These are phyloP conservation scores for Phaffomyces thermotolerans DNA, from an alignment of 805 yeast genomes.

Conservation along the genomic window DNA sequence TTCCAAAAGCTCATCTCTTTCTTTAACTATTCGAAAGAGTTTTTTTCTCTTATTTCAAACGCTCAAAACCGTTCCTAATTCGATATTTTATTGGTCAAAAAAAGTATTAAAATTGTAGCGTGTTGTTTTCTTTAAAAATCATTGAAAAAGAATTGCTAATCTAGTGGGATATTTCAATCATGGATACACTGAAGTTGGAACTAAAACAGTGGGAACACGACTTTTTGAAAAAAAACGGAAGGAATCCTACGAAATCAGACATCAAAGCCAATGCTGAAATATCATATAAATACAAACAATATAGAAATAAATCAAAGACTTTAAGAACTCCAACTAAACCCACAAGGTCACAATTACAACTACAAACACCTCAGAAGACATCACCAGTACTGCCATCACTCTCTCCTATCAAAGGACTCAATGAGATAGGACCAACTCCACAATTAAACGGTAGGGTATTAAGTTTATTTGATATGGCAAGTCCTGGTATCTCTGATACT, in stretches of 20 bases:
- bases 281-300: conserved; percentile 20
- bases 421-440: conserved; percentile 79
- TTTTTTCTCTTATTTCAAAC: background rate
- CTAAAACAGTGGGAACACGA: conserved; percentile 51
- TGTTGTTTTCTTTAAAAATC: background rate
- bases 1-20: background rate
- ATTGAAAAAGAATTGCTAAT: background rate
- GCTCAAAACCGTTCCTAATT: background rate
- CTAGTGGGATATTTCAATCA: background rate
- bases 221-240: conserved; percentile 31
- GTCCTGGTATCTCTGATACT: conserved; percentile 14
- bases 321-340: background rate
- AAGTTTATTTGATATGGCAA: conserved; percentile 52
- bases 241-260: conserved; percentile 43
- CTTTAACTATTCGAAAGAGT: background rate
- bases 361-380: conserved; percentile 19
- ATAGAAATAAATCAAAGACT: conserved; percentile 3
- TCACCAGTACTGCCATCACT: conserved; percentile 12
- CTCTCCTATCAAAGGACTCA: conserved; percentile 3
- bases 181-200: conserved; percentile 30
- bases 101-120: background rate
- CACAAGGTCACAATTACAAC: conserved; percentile 6
- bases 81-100: background rate
- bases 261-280: conserved; percentile 34
- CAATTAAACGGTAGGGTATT: conserved; percentile 72